Conservation (phyloP, 140 eudicot genomes). For the Erigeron philadelphicus region DNA sequence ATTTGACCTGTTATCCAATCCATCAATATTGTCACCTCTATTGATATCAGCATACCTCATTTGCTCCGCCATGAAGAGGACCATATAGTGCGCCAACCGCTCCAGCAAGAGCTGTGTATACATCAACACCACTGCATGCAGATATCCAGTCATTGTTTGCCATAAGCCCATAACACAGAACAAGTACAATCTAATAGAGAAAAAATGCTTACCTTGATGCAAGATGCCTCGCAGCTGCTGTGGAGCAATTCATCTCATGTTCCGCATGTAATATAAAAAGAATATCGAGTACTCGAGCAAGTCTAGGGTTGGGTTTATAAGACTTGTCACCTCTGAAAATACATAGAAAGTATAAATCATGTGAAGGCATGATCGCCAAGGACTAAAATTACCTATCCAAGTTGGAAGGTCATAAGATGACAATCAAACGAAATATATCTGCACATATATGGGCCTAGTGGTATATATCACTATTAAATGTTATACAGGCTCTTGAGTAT, state of each 20-base stretch:
- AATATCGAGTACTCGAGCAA: slow-evolving; percentile 89
- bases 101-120: slow-evolving; percentile 97
- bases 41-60: slow-evolving; percentile 57
- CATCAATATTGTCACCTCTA: too few relatives aligned
- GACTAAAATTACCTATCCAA: too few relatives aligned
- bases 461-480: too few relatives aligned
- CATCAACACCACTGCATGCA: slow-evolving; percentile 93
- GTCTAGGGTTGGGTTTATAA: slow-evolving; percentile 91
- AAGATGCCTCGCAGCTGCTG: slow-evolving; percentile 98
- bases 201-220: slow-evolving; percentile 70
- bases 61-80: slow-evolving; percentile 99
- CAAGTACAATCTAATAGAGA: neutral
- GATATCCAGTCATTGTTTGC: slow-evolving; percentile 8
- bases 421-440: neutral
- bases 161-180: neutral
- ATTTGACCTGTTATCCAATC: neutral
- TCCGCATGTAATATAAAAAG: slow-evolving; percentile 95
- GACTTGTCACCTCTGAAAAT: slow-evolving; percentile 76
- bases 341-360: slow-evolving; percentile 4
- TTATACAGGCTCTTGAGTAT: too few relatives aligned
- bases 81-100: slow-evolving; percentile 99
- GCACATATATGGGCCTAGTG: slow-evolving; percentile 1
- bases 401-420: slow-evolving; percentile 2
- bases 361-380: neutral
- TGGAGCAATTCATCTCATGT: slow-evolving; percentile 99